Evolutionary conservation across 495 filamentous ascomycete genomes (phyloP).

Genomic region (Copromyces sp.): DNA sequence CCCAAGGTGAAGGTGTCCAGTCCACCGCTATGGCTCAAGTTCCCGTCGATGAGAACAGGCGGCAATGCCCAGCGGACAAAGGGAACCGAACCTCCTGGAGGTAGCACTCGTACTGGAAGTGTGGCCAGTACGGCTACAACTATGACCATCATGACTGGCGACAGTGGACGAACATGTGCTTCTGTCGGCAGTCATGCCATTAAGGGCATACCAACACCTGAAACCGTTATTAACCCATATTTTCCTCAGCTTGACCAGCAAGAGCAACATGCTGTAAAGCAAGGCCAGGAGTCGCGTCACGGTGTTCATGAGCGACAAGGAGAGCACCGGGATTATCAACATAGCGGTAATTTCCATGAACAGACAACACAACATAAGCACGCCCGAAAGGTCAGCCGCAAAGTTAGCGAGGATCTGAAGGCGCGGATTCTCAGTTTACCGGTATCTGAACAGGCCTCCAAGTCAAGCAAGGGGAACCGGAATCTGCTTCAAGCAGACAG

Average conservation of each 20-base stretch:
- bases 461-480: neutral
- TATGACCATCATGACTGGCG: neutral
- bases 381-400: neutral
- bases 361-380: neutral
- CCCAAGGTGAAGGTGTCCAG: slow-evolving; percentile 22
- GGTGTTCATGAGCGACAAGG: neutral
- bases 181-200: neutral
- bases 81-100: neutral
- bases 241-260: neutral
- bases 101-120: neutral
- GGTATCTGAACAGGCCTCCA: neutral
- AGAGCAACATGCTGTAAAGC: neutral
- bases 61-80: neutral
- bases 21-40: slow-evolving; percentile 26
- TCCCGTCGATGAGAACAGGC: slow-evolving; percentile 19
- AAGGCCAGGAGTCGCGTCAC: neutral
- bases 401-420: neutral
- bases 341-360: neutral
- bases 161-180: neutral
- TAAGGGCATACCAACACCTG: neutral
- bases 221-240: neutral
- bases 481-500: neutral
- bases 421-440: neutral
- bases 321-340: neutral
- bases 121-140: neutral